Percentiles rank a stretch among this genome's conserved stretches.
These are phyloP conservation scores for Hammondia hammondi DNA, from an alignment of 169 alveolate species.

Conservation along the genomic window DNA sequence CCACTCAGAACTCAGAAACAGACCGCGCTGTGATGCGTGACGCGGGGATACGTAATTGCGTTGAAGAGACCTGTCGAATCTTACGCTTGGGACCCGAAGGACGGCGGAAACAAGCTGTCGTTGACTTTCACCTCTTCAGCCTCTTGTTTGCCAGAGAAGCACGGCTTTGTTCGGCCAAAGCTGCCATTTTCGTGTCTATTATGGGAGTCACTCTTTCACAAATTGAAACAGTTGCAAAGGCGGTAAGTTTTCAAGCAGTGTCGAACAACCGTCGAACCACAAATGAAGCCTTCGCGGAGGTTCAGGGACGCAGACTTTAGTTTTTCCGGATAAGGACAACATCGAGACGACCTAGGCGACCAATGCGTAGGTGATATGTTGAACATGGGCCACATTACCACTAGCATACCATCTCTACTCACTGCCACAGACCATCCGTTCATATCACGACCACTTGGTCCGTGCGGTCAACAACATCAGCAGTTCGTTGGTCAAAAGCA, in stretches of 20 bases:
- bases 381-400: too few relatives aligned
- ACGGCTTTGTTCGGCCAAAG: neutral
- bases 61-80: neutral
- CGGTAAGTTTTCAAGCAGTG: neutral
- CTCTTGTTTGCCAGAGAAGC: neutral
- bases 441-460: too few relatives aligned
- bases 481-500: too few relatives aligned
- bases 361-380: too few relatives aligned
- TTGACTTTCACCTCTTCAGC: conserved; percentile 7
- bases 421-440: too few relatives aligned
- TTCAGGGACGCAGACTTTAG: too few relatives aligned
- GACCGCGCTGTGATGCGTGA: neutral
- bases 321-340: too few relatives aligned
- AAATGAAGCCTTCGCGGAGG: too few relatives aligned
- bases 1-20: neutral
- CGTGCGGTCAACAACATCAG: too few relatives aligned
- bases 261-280: too few relatives aligned
- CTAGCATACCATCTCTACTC: too few relatives aligned
- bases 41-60: neutral
- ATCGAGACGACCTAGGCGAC: too few relatives aligned
- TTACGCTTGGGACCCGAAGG: conserved; percentile 16
- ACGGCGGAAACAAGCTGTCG: conserved; percentile 1
- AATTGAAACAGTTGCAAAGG: neutral
- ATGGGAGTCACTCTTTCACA: conserved; percentile 5
- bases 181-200: conserved; percentile 3